Evolutionary conservation across 768 basidiomycete genomes (phyloP), one percentile per base, ranked within the genome.

Genomic region (Fistulinella prunicolor): DNA sequence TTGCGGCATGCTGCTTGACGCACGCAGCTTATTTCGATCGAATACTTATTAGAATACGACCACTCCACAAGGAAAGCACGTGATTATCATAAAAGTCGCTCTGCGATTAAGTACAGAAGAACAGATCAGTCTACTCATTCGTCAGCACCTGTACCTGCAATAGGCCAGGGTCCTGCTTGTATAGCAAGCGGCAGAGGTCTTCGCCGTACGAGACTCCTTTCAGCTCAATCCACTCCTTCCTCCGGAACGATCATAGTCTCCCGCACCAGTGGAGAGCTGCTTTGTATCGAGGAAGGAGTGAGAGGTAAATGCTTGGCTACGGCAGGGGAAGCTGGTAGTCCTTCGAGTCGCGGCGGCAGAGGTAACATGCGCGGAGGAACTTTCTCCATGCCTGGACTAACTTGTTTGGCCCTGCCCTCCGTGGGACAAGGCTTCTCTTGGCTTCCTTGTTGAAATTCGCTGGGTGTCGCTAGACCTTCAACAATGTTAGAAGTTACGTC

Each of bases 181-280:
- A 69, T 46, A 40, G 54, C 36, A 12, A 66, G 51, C n/a, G 74
- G 77, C 24, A 77, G 70, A 19, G 74, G 71, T 53, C 78, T 61
- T 43, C 72, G 75, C 40, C 70, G 65, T 47, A 76, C 73, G 55
- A 64, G 68, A 32, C 50, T 53, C 46, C 51, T 63, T 23, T 62
- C 57, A 49, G 32, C 51, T 26, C 57, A 44, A 38, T 47, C 41
- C 43, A 16, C 44, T 17, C 51, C 58, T 10, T 52, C 55, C 41
- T 45, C 46, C 12, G 54, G 23, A 23, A 21, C 29, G 19, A 45
- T 48, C 20, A 57, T 57, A 19, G 70, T 71, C 16, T 57, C 55
- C 20, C 28, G 40, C 41, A 21, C 46, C 1, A 65, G 62, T 42
- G 62, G 63, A 26, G 64, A 66, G 16, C 44, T 47, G 10, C 16